Evolutionary conservation across 108 stramenopile genomes (phyloP), one percentile per base, ranked within the genome.

Genomic region (Seminavis robusta): DNA sequence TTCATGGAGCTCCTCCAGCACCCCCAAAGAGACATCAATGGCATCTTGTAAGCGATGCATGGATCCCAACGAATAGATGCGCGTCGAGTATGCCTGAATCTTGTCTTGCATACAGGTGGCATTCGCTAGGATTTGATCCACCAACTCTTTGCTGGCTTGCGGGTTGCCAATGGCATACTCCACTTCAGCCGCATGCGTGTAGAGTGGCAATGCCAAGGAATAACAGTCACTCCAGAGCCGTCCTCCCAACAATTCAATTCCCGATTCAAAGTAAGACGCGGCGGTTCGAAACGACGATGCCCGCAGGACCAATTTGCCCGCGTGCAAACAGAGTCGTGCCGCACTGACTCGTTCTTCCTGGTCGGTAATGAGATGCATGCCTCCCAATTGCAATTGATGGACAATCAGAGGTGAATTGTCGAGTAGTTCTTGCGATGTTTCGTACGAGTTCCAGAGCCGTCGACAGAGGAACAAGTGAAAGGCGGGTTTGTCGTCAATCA

Each of bases 21-120:
- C n/a, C n/a, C n/a, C n/a, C n/a, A n/a, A n/a, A n/a, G n/a, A n/a
- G n/a, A n/a, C n/a, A n/a, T n/a, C n/a, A n/a, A n/a, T n/a, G n/a
- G n/a, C n/a, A n/a, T n/a, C n/a, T n/a, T n/a, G n/a, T n/a, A n/a
- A n/a, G n/a, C n/a, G n/a, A n/a, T n/a, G n/a, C n/a, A n/a, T n/a
- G n/a, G n/a, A 3, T 48, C 42, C 20, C 25, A 76, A 27, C 28
- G 59, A 41, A 6, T 58, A 59, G 11, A 76, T 59, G 17, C 48
- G 39, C 20, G 58, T 66, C 33, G 64, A 65, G 15, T 66, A 61
- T 32, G 69, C 50, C 42, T 52, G 57, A 29, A 76, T 38, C 33
- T 55, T 70, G 40, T 69, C 68, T 28, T 65, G 50, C 31, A 70
- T 55, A 19, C 47, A 70, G 3, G 34, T 27, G 20, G 74, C 63